Evolutionary conservation across 805 yeast species (phyloP), one percentile per base, ranked within the genome.

Genomic region (Metschnikowia proteae): DNA sequence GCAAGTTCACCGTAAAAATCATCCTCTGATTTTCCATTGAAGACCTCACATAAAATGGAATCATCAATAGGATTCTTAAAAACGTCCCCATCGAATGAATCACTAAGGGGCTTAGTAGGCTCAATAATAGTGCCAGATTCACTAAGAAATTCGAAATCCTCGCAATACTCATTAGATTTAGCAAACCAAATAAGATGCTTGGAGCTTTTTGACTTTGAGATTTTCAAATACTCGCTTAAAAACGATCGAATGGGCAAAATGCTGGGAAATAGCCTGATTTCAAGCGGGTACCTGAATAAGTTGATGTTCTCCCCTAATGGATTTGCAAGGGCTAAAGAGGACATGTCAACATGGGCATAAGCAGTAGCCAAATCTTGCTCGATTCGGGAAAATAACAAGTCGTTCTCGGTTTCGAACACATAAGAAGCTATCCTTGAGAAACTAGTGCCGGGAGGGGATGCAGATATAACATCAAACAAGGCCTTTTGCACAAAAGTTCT

Each of bases 261-360:
- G 1, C 43, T 22, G 3, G 43, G 26, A 25, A 54, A 49, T 9
- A 54, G 37, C 7, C 11, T 30, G 6, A 46, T 29, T 3, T 38
- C 23, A n/a, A 26, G 39, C n/a, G 54, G 26, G 6, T 37, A 30
- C 3, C 36, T 32, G 17, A 63, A 51, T 35, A 74, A 61, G 41
- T 69, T 71, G 1, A 75, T 63, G 46, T 70, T 75, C 9, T 69
- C 65, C 26, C 67, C 75, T 41, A 81, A 57, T 1, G 80, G 72
- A 54, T 79, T 80, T 0, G 80, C 75, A 26, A 79, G 57, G 0
- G 83, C 59, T 22, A 80, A 50, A 36, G 70, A 61, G 10, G 42
- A 31, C 28, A 55, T 50, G 36, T 57, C 60, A 9, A 53, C 41
- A 6, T 40, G 32, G 2, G 35, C 36, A 7, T 51, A 27, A 4